Conservation (phyloP, 257 asterid genomes). For the Capsicum rhomboideum region DNA sequence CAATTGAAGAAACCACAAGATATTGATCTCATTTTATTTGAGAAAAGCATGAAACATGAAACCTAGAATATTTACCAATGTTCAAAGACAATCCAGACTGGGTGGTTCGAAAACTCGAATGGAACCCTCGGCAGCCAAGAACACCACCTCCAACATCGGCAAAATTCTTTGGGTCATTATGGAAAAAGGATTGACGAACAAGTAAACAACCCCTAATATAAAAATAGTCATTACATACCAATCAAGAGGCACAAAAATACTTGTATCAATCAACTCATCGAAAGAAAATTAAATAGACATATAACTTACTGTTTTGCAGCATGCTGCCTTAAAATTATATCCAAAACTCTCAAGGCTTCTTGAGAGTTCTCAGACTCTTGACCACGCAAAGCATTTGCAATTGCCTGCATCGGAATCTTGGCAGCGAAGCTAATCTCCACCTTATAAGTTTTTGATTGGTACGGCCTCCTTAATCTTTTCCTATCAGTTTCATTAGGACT, state of each 20-base stretch:
- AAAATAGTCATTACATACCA: neutral
- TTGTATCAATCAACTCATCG: neutral
- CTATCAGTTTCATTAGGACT: conserved; percentile 50
- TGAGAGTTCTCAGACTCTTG: conserved; percentile 80
- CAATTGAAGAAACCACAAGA: neutral
- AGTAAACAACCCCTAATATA: conserved; percentile 72
- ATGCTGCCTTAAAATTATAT: conserved; percentile 88
- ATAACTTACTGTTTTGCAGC: conserved; percentile 91
- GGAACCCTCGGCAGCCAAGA: conserved; percentile 87
- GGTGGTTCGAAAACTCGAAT: conserved; percentile 77
- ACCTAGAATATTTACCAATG: conserved; percentile 41
- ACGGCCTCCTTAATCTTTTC: conserved; percentile 64
- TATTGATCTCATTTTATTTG: neutral
- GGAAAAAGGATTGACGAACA: conserved; percentile 82
- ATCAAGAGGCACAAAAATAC: neutral
- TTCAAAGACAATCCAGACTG: conserved; percentile 84
- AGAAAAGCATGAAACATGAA: neutral
- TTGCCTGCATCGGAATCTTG: conserved; percentile 77
- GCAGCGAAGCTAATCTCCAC: conserved; percentile 88
- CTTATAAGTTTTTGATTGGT: conserved; percentile 65
- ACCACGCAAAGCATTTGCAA: conserved; percentile 78
- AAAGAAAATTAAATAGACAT: neutral
- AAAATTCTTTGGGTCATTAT: conserved; percentile 61
- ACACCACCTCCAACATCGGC: conserved; percentile 88
- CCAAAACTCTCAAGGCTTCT: conserved; percentile 80